Evolutionary conservation across 139 green algal genomes (phyloP).

Genomic region (Micromonas commoda): DNA sequence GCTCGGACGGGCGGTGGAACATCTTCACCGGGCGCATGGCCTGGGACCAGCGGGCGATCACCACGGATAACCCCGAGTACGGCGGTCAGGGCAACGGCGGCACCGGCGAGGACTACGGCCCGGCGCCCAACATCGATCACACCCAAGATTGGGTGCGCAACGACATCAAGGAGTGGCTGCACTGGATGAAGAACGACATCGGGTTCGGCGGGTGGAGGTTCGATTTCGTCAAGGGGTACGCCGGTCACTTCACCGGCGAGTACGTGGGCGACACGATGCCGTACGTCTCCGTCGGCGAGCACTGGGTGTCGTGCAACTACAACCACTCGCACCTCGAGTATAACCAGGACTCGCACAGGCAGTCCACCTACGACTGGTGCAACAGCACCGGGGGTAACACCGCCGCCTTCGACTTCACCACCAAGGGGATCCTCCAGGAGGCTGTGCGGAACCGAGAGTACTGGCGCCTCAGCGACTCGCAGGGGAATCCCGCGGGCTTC

Average conservation of each 20-base stretch:
- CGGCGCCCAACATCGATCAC: slow-evolving; percentile 94
- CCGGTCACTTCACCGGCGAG: slow-evolving; percentile 52
- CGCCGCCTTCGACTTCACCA: slow-evolving; percentile 95
- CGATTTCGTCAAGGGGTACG: slow-evolving; percentile 83
- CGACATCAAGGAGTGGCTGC: slow-evolving; percentile 80
- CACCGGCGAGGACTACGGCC: slow-evolving; percentile 76
- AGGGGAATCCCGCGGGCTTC: slow-evolving; percentile 29
- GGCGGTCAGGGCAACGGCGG: slow-evolving; percentile 69
- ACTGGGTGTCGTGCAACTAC: slow-evolving; percentile 76
- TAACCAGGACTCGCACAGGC: slow-evolving; percentile 84
- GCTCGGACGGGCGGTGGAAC: slow-evolving; percentile 70
- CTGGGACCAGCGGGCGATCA: slow-evolving; percentile 79
- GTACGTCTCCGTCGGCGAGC: slow-evolving; percentile 84
- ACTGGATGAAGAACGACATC: slow-evolving; percentile 73
- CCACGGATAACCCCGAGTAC: slow-evolving; percentile 75
- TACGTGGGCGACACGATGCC: slow-evolving; percentile 73
- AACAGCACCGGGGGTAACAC: slow-evolving; percentile 78
- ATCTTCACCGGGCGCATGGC: slow-evolving; percentile 83
- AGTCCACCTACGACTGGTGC: slow-evolving; percentile 88
- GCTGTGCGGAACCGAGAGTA: slow-evolving; percentile 81
- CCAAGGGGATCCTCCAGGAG: slow-evolving; percentile 86
- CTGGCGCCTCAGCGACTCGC: slow-evolving; percentile 85
- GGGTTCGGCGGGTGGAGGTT: slow-evolving; percentile 93
- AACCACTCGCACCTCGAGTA: slow-evolving; percentile 75
- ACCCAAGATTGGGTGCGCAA: slow-evolving; percentile 42